Evolutionary conservation across 176 grass and related monocot genomes (phyloP).

Genomic region (Puya raimondii): DNA sequence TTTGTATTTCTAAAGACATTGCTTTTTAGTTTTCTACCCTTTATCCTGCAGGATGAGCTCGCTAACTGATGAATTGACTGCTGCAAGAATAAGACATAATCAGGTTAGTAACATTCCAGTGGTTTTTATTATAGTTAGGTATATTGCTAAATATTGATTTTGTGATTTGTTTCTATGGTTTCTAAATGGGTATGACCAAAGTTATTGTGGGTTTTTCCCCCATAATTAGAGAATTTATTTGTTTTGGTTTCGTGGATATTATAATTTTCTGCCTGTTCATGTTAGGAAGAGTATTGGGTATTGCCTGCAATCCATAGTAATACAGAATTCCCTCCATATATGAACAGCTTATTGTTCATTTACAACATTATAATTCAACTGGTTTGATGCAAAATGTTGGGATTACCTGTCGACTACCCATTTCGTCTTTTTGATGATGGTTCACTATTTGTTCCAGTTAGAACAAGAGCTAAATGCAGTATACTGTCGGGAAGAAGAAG

Average conservation of each 20-base stretch:
- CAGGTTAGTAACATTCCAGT: constrained; percentile 30
- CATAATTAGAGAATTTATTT: neutral
- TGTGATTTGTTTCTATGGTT: too few relatives aligned
- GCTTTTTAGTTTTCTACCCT: neutral
- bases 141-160: neutral
- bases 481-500: constrained; percentile 87
- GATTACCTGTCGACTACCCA: neutral
- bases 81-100: constrained; percentile 62
- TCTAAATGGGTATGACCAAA: neutral
- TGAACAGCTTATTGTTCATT: too few relatives aligned
- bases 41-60: constrained; percentile 61
- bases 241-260: neutral
- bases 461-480: constrained; percentile 84
- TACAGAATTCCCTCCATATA: too few relatives aligned
- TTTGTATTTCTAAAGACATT: neutral
- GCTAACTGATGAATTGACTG: constrained; percentile 81
- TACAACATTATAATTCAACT: too few relatives aligned
- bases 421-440: neutral
- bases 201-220: neutral
- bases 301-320: too few relatives aligned
- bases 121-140: neutral
- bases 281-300: neutral
- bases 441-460: constrained; percentile 49
- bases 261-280: neutral
- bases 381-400: too few relatives aligned